Conservation (phyloP, 768 basidiomycete genomes). For the Hypholoma sublateritium region DNA sequence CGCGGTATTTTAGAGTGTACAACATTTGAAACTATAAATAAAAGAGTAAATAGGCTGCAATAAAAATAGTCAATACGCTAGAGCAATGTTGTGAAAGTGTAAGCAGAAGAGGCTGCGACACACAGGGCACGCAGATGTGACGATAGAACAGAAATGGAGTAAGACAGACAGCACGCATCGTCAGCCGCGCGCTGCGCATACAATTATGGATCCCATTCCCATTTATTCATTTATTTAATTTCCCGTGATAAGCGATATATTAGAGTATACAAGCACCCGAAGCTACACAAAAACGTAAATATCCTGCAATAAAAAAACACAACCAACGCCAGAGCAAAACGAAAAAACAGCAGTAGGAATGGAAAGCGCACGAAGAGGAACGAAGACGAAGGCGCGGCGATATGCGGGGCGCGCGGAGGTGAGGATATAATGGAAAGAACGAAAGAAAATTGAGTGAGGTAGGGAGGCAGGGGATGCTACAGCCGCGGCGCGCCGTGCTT, state of each 20-base stretch:
- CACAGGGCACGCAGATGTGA: too few relatives aligned
- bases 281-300: neutral
- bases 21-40: neutral
- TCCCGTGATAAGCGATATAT: neutral
- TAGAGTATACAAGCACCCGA: constrained; percentile 3
- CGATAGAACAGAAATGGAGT: too few relatives aligned
- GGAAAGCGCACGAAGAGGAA: neutral
- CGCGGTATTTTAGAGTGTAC: too few relatives aligned
- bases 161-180: too few relatives aligned
- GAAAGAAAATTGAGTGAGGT: neutral
- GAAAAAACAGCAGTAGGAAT: neutral
- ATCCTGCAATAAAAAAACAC: neutral
- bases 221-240: neutral
- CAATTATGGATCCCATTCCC: neutral
- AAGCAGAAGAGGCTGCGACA: too few relatives aligned
- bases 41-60: too few relatives aligned
- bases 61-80: too few relatives aligned
- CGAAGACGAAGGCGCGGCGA: neutral
- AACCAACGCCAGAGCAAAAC: constrained; percentile 1
- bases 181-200: too few relatives aligned
- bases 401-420: neutral
- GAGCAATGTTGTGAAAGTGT: too few relatives aligned
- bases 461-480: constrained; percentile 5
- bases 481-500: constrained; percentile 26
- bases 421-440: constrained; percentile 3